Percentiles rank a stretch among this genome's conserved stretches.
phyloP scores from a whole-genome alignment of 1,139 yeast genomes.

The Saccharomyces hybrid region DNA sequence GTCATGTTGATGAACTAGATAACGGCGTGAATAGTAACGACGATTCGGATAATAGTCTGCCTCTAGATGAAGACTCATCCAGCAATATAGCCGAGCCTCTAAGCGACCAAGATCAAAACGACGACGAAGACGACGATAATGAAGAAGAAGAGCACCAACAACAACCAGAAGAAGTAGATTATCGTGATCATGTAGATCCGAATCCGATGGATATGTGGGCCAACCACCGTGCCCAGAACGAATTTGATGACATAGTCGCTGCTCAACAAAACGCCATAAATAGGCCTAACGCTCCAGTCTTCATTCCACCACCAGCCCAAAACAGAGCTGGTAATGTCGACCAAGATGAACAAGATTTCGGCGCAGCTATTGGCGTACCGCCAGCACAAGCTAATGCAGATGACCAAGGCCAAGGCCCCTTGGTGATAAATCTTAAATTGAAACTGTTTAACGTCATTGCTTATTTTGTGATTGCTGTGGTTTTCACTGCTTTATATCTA shows the following conservation, averaged over 20 bases:
- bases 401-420: conserved; percentile 18
- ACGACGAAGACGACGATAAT: conserved; percentile 15
- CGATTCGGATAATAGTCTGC: neutral
- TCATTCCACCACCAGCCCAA: conserved; percentile 4
- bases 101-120: conserved; percentile 7
- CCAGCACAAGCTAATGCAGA: conserved; percentile 9
- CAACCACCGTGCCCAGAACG: conserved; percentile 17
- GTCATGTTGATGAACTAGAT: neutral
- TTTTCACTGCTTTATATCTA: conserved; percentile 39
- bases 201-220: conserved; percentile 11
- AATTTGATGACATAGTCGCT: conserved; percentile 18
- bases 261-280: conserved; percentile 6
- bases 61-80: neutral
- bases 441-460: conserved; percentile 18
- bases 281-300: conserved; percentile 5
- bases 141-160: conserved; percentile 11
- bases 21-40: neutral
- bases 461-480: conserved; percentile 36
- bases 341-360: conserved; percentile 3
- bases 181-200: conserved; percentile 10
- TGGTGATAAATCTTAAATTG: conserved; percentile 22
- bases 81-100: neutral
- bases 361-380: neutral
- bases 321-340: conserved; percentile 2
- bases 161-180: conserved; percentile 9